Evolutionary conservation across 2,329 filamentous ascomycete species (phyloP).

Genomic region (Paecilomyces niveus): DNA sequence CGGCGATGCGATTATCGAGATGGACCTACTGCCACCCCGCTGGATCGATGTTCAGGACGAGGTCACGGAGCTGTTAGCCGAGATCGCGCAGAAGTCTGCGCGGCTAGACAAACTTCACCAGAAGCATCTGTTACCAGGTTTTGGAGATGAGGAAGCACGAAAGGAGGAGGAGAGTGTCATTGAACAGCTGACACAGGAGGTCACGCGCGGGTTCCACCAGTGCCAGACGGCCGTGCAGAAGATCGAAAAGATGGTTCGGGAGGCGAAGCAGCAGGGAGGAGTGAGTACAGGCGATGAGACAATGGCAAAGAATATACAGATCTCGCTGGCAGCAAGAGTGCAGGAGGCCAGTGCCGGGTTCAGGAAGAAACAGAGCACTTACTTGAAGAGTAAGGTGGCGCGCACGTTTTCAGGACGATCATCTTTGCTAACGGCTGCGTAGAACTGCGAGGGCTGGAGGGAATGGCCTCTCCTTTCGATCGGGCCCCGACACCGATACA

Average conservation of each 20-base stretch:
- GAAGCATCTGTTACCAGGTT: slow-evolving; percentile 92
- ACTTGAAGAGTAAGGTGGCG: slow-evolving; percentile 69
- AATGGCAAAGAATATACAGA: slow-evolving; percentile 95
- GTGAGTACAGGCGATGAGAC: slow-evolving; percentile 80
- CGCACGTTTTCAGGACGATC: not conserved
- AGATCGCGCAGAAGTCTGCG: slow-evolving; percentile 75
- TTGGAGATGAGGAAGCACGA: slow-evolving; percentile 90
- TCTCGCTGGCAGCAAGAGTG: slow-evolving; percentile 77
- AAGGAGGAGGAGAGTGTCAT: slow-evolving; percentile 82
- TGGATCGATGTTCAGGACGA: slow-evolving; percentile 96
- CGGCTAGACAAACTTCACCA: slow-evolving; percentile 88
- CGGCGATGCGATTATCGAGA: slow-evolving; percentile 93
- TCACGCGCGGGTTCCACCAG: slow-evolving; percentile 80
- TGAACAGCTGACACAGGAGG: slow-evolving; percentile 79
- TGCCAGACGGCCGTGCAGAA: slow-evolving; percentile 85
- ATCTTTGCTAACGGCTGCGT: slow-evolving; percentile 9
- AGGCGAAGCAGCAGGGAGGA: slow-evolving; percentile 62
- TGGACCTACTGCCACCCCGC: slow-evolving; percentile 89
- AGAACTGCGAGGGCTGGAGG: slow-evolving; percentile 70
- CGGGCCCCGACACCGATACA: slow-evolving; percentile 44
- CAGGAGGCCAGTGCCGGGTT: slow-evolving; percentile 90
- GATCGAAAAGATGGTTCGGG: slow-evolving; percentile 79
- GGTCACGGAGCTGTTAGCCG: slow-evolving; percentile 72
- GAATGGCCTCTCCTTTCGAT: slow-evolving; percentile 48
- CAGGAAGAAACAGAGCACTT: slow-evolving; percentile 94